These are phyloP conservation scores for Penicillium canescens DNA, from an alignment of 495 filamentous ascomycete genomes.

Conservation along the genomic window DNA sequence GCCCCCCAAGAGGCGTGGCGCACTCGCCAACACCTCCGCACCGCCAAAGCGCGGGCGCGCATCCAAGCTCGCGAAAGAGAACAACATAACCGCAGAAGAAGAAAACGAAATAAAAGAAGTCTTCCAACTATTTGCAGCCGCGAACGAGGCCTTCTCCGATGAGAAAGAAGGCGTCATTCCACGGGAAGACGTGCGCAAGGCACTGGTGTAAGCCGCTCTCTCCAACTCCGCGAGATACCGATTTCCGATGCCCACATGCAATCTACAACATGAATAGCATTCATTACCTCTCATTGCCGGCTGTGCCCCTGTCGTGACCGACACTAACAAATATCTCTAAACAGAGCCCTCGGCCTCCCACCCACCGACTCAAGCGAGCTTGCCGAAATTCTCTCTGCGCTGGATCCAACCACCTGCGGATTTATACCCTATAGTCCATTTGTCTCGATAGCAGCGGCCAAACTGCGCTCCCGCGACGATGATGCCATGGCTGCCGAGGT, in stretches of 20 bases:
- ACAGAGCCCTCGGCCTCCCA: constrained; percentile 73
- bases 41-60: constrained; percentile 51
- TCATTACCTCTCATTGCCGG: not conserved
- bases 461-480: constrained; percentile 59
- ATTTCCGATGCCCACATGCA: not conserved
- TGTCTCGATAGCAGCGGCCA: constrained; percentile 80
- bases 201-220: constrained; percentile 65
- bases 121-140: constrained; percentile 72
- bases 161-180: constrained; percentile 74
- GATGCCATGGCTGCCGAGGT: constrained; percentile 66
- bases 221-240: not conserved
- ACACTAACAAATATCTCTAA: not conserved
- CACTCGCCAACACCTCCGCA: constrained; percentile 27
- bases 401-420: constrained; percentile 80
- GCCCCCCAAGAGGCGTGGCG: constrained; percentile 44
- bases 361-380: constrained; percentile 65
- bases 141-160: constrained; percentile 58
- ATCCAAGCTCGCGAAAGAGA: constrained; percentile 86
- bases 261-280: not conserved
- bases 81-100: constrained; percentile 78
- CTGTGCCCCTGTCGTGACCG: not conserved
- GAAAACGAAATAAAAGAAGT: constrained; percentile 90
- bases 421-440: constrained; percentile 75
- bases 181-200: constrained; percentile 76
- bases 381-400: constrained; percentile 67